Percentiles rank a stretch among this genome's conserved stretches.
These are phyloP conservation scores for Beauveria sp. DNA, from an alignment of 2,329 filamentous ascomycete species.

Conservation along the genomic window DNA sequence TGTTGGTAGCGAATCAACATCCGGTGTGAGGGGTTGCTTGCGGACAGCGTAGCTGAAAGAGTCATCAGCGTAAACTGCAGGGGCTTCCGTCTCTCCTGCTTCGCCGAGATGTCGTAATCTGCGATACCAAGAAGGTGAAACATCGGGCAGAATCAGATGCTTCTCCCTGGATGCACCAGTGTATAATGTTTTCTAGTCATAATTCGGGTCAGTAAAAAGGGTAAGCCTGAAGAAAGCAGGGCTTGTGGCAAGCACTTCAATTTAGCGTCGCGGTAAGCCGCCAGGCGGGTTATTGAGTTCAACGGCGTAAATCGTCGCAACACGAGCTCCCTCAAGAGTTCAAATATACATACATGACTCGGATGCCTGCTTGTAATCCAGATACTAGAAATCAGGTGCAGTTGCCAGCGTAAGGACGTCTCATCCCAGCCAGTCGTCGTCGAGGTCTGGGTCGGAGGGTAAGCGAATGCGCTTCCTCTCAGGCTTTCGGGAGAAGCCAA, in stretches of 20 bases:
- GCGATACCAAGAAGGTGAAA: slow-evolving; percentile 7
- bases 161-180: not conserved
- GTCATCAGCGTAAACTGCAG: not conserved
- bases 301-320: not conserved
- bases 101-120: slow-evolving; percentile 5
- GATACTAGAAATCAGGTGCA: slow-evolving; percentile 32
- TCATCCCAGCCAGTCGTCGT: slow-evolving; percentile 32
- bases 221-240: not conserved
- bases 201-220: not conserved
- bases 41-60: not conserved
- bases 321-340: not conserved
- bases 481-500: slow-evolving; percentile 34
- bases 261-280: not conserved
- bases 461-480: slow-evolving; percentile 34
- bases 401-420: slow-evolving; percentile 24
- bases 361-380: slow-evolving; percentile 26
- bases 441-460: slow-evolving; percentile 25
- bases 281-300: not conserved
- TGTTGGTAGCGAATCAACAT: not conserved
- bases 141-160: slow-evolving; percentile 6
- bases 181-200: not conserved
- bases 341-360: slow-evolving; percentile 9
- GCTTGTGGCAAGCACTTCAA: not conserved
- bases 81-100: not conserved
- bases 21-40: not conserved